A percentile compares a stretch with the other conserved stretches of the same genome.
Evolutionary conservation across 169 alveolate genomes (phyloP).

Genomic region (Plasmodium falciparum): DNA sequence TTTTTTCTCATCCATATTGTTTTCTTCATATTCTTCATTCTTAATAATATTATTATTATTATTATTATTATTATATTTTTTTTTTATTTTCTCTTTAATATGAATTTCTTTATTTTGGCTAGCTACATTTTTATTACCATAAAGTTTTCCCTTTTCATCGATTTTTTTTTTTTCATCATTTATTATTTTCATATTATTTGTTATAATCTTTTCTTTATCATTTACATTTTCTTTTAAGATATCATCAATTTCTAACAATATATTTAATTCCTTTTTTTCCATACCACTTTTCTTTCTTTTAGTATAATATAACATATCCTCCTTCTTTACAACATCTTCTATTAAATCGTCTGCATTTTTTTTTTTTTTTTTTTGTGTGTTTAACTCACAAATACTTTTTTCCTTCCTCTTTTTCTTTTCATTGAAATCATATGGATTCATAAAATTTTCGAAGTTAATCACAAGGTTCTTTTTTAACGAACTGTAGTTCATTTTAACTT

Average conservation of each 20-base stretch:
- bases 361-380: neutral
- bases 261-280: neutral
- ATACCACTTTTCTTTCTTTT: conserved; percentile 7
- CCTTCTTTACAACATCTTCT: conserved; percentile 8
- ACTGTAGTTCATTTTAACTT: conserved; percentile 27
- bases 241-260: neutral
- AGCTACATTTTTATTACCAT: neutral
- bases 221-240: neutral
- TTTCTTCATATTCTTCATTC: neutral
- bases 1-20: neutral
- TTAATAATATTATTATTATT: no score
- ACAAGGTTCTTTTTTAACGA: conserved; percentile 33
- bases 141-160: neutral
- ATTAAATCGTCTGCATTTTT: neutral
- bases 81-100: neutral
- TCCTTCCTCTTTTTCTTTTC: conserved; percentile 11
- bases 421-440: neutral
- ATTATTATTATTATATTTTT: neutral
- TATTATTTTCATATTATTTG: neutral
- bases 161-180: neutral
- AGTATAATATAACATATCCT: neutral
- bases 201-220: neutral
- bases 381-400: neutral
- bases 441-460: conserved; percentile 11
- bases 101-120: neutral